phyloP scores from a whole-genome alignment of 352 stramenopile species.

The Phytophthora palmivora region DNA sequence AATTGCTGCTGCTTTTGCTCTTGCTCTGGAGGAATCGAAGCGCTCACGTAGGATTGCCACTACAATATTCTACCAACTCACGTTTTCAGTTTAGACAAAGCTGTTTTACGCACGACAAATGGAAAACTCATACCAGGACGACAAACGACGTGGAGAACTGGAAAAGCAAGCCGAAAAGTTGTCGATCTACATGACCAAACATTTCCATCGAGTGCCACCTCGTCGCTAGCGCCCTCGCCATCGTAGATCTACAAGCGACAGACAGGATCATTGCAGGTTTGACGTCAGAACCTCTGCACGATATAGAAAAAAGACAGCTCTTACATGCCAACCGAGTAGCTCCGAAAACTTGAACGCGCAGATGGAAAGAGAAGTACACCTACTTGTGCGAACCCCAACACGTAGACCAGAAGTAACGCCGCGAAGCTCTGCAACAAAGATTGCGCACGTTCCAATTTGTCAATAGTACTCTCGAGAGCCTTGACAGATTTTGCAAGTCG shows the following conservation, averaged over 20 bases:
- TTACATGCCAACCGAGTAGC: slow-evolving; percentile 58
- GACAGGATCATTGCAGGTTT: neutral
- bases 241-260: slow-evolving; percentile 36
- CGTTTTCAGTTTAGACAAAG: neutral
- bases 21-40: slow-evolving; percentile 45
- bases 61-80: slow-evolving; percentile 57
- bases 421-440: slow-evolving; percentile 48
- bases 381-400: slow-evolving; percentile 54
- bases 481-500: slow-evolving; percentile 55
- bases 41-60: slow-evolving; percentile 69
- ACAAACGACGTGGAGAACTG: slow-evolving; percentile 53
- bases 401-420: slow-evolving; percentile 49
- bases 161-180: slow-evolving; percentile 48
- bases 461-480: slow-evolving; percentile 47
- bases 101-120: neutral
- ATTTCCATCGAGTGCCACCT: slow-evolving; percentile 31
- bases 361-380: slow-evolving; percentile 53
- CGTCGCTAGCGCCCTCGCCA: slow-evolving; percentile 30
- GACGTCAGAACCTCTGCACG: neutral
- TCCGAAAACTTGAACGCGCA: slow-evolving; percentile 41
- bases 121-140: slow-evolving; percentile 38
- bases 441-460: slow-evolving; percentile 54
- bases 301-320: slow-evolving; percentile 10
- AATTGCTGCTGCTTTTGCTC: slow-evolving; percentile 23
- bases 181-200: slow-evolving; percentile 12